Conservation (phyloP, 805 yeast genomes). For the Metschnikowia kunwiensis region DNA sequence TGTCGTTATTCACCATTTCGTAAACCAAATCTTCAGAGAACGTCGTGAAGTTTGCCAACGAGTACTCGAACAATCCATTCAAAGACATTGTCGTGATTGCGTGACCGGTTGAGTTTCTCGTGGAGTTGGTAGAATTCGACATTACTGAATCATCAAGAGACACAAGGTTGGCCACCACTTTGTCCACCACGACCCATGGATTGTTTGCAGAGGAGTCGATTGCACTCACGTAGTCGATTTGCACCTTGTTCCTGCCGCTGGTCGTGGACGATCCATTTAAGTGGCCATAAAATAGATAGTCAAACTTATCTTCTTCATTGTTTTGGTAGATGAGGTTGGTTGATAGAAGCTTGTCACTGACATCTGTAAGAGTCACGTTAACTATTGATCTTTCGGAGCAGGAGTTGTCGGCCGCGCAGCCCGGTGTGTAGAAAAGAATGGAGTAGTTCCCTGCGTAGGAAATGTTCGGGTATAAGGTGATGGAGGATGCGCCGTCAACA, state of each 20-base stretch:
- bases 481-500: slow-evolving; percentile 28
- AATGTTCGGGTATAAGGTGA: slow-evolving; percentile 62
- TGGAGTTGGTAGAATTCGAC: slow-evolving; percentile 13
- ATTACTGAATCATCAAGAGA: slow-evolving; percentile 42
- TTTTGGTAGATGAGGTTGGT: slow-evolving; percentile 66
- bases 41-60: slow-evolving; percentile 56
- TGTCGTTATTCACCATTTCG: slow-evolving; percentile 16
- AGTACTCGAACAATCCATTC: slow-evolving; percentile 83
- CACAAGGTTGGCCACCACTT: slow-evolving; percentile 49
- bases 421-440: slow-evolving; percentile 78
- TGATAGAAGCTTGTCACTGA: slow-evolving; percentile 42
- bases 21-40: slow-evolving; percentile 31
- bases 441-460: slow-evolving; percentile 73
- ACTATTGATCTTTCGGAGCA: slow-evolving; percentile 74
- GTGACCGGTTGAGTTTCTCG: slow-evolving; percentile 17
- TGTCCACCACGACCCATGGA: slow-evolving; percentile 68
- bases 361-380: slow-evolving; percentile 63
- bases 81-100: slow-evolving; percentile 36
- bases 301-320: slow-evolving; percentile 77
- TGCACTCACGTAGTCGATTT: slow-evolving; percentile 25
- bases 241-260: slow-evolving; percentile 29
- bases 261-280: slow-evolving; percentile 43
- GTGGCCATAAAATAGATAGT: slow-evolving; percentile 68
- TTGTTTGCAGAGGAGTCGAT: slow-evolving; percentile 20
- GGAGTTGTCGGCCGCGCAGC: slow-evolving; percentile 66